Evolutionary conservation across 371 early-diverging fungal species (phyloP).

Genomic region (Zopfochytrium polystomum): DNA sequence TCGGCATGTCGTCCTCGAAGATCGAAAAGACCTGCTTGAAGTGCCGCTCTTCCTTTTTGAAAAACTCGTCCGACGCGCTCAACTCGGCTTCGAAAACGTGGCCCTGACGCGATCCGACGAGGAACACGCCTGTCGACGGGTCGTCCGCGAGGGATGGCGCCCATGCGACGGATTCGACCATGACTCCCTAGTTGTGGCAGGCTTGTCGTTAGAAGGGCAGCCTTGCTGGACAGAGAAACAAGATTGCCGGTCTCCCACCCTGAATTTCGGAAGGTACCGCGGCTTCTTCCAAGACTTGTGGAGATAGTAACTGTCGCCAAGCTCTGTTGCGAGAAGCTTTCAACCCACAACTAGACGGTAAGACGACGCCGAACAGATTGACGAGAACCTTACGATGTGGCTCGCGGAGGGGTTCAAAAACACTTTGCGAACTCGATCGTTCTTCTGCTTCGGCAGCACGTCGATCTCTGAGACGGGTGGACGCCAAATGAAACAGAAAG

Average conservation of each 20-base stretch:
- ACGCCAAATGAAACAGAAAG: not conserved
- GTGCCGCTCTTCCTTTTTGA: constrained; percentile 76
- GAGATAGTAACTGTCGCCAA: constrained; percentile 85
- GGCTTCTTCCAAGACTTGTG: constrained; percentile 74
- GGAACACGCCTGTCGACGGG: constrained; percentile 67
- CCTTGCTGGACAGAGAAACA: not conserved
- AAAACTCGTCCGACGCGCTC: constrained; percentile 76
- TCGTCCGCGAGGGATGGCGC: constrained; percentile 48
- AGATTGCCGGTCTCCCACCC: constrained; percentile 40
- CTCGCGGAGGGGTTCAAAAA: constrained; percentile 86
- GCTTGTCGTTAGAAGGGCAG: not conserved
- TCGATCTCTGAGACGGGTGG: constrained; percentile 58
- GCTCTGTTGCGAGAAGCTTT: constrained; percentile 69
- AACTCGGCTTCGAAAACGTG: constrained; percentile 81
- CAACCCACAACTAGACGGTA: not conserved
- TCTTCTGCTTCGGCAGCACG: constrained; percentile 61
- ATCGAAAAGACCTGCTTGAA: constrained; percentile 60
- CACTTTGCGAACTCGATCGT: constrained; percentile 62
- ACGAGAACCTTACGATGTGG: constrained; percentile 49
- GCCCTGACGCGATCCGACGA: constrained; percentile 82
- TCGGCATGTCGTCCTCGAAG: constrained; percentile 58
- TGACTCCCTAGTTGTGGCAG: no score
- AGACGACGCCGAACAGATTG: not conserved
- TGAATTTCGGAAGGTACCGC: constrained; percentile 62
- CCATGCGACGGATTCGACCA: constrained; percentile 86